These are phyloP conservation scores for Melocanna baccifera DNA, from an alignment of 176 grass and related monocot genomes.

Conservation along the genomic window DNA sequence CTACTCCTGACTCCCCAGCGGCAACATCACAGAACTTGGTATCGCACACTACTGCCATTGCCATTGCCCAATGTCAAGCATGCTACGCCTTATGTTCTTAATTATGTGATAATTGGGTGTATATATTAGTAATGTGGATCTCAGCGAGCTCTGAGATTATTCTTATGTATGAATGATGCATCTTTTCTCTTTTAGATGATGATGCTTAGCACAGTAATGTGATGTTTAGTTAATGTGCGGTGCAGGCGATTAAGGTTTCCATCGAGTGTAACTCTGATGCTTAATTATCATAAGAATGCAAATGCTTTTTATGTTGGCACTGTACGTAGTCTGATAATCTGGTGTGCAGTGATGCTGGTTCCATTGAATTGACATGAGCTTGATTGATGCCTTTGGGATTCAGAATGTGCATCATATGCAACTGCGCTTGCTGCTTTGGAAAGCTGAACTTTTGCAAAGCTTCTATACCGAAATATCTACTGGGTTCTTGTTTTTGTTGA, in stretches of 20 bases:
- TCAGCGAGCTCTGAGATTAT: neutral
- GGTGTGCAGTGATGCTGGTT: neutral
- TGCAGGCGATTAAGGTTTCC: neutral
- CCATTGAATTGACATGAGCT: neutral
- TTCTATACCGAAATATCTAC: neutral
- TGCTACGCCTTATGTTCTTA: neutral
- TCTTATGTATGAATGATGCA: neutral
- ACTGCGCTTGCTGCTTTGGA: neutral
- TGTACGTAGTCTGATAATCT: neutral
- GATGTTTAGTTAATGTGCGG: neutral
- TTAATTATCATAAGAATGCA: neutral
- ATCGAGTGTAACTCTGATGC: neutral
- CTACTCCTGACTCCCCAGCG: constrained; percentile 46
- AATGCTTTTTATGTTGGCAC: neutral
- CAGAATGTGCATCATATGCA: neutral
- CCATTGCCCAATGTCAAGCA: neutral
- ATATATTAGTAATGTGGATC: neutral
- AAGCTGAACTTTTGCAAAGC: neutral
- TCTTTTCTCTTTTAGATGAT: neutral
- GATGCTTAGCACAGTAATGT: neutral
- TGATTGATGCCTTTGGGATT: neutral
- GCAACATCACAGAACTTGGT: neutral
- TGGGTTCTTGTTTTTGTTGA: neutral
- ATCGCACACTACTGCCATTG: neutral
- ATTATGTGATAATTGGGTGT: neutral